Evolutionary conservation across 805 yeast genomes (phyloP), one percentile per base, ranked within the genome.

Genomic region (Metschnikowia drakensbergensis): DNA sequence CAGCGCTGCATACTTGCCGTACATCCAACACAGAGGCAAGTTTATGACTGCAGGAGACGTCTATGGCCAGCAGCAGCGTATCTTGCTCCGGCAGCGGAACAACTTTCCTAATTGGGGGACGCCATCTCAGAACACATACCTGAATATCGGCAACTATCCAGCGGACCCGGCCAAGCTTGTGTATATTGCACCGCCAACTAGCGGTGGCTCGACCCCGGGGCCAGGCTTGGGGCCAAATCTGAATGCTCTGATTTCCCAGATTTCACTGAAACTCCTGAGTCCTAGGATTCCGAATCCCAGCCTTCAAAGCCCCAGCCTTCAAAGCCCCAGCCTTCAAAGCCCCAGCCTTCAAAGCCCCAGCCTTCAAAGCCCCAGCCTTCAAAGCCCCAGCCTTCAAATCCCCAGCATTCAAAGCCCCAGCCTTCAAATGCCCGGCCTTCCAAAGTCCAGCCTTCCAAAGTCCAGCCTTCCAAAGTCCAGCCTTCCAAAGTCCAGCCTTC

Each of bases 1-100:
- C 40, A 64, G 61, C 45, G 58, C 64, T 34, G 64, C 68, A 42
- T 73, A 74, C 53, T 72, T 73, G 54, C 81, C 82, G 6, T 76
- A 63, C 54, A 71, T 65, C 44, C 79, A 81, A 3, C 81, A 77
- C 51, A 65, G 70, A 48, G 68, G 72, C 32, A 66, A 75, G 39
- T 67, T 75, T 22, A 73, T 68, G 52, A 71, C 75, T 22, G 77
- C 77, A 3, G 61, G 75, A 22, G 80, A 77, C 46, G 60, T 50
- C 40, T 67, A 69, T 45, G 69, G 71, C 33, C 57, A 76, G 9
- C 65, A 63, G 23, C 72, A 55, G 41, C 57, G 54, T 22, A 58
- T 62, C 17, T 25, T 39, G 5, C 30, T 47, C 23, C 38, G 41
- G 33, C 48, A 30, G 47, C 22, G 35, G 22, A 27, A 11, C n/a